These are phyloP conservation scores for Escallonia herrerae DNA, from an alignment of 129 eudicot species.

Conservation along the genomic window DNA sequence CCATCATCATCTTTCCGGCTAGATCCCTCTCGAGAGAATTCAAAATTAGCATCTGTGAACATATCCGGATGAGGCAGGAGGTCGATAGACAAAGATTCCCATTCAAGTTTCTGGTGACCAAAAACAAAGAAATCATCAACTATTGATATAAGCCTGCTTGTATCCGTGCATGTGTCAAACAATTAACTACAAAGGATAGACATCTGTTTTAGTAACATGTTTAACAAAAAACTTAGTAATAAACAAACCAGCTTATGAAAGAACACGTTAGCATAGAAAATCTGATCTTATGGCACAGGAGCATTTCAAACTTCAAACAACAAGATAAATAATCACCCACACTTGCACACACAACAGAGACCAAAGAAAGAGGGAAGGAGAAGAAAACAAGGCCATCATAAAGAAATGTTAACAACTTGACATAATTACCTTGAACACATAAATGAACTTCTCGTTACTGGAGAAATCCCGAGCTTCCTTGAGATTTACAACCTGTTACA, in stretches of 20 bases:
- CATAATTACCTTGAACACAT: slow-evolving; percentile 73
- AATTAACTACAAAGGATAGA: no score
- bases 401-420: not conserved
- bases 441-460: slow-evolving; percentile 71
- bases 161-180: not conserved
- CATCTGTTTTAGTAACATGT: no score
- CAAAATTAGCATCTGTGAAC: slow-evolving; percentile 65
- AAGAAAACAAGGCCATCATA: not conserved
- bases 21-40: slow-evolving; percentile 56
- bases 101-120: slow-evolving; percentile 85
- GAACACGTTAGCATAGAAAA: not conserved
- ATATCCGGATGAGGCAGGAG: slow-evolving; percentile 99
- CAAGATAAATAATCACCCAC: not conserved
- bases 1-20: slow-evolving; percentile 83
- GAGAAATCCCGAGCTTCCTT: slow-evolving; percentile 96
- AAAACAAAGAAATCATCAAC: slow-evolving; percentile 18
- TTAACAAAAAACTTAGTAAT: not conserved
- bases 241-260: slow-evolving; percentile 6
- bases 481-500: slow-evolving; percentile 77
- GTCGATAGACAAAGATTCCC: slow-evolving; percentile 91
- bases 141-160: not conserved
- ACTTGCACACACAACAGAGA: not conserved
- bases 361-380: not conserved
- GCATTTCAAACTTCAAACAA: not conserved
- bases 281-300: slow-evolving; percentile 5